These are phyloP conservation scores for Mortierella hygrophila DNA, from an alignment of 192 early-diverging fungal genomes.

Conservation along the genomic window DNA sequence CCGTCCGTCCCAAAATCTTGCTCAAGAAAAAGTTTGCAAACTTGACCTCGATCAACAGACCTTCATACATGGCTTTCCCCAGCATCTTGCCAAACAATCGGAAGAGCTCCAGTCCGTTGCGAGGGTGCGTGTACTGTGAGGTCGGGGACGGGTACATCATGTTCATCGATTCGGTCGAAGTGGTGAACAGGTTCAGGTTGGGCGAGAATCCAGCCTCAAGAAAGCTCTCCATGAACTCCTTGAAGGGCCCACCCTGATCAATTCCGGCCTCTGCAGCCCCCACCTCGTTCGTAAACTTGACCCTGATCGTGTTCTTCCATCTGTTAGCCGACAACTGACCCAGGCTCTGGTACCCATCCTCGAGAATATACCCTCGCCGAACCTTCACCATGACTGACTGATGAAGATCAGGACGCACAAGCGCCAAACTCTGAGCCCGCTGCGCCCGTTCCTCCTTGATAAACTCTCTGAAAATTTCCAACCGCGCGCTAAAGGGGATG, in stretches of 20 bases:
- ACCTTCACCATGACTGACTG: conserved; percentile 62
- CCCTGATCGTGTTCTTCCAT: conserved; percentile 64
- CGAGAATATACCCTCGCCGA: conserved; percentile 73
- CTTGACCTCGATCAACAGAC: conserved; percentile 69
- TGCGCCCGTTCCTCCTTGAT: conserved; percentile 70
- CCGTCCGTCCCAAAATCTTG: conserved; percentile 67
- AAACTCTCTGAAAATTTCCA: conserved; percentile 87
- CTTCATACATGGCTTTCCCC: conserved; percentile 76
- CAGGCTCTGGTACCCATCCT: conserved; percentile 76
- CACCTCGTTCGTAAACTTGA: conserved; percentile 65
- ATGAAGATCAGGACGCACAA: conserved; percentile 41
- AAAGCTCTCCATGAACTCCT: conserved; percentile 71
- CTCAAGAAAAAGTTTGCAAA: conserved; percentile 72
- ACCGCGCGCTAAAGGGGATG: conserved; percentile 86
- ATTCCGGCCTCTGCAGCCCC: conserved; percentile 80
- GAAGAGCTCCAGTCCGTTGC: conserved; percentile 58
- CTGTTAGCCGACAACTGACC: conserved; percentile 56
- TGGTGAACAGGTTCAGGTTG: conserved; percentile 62
- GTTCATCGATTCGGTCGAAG: conserved; percentile 58
- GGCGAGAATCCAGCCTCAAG: conserved; percentile 67
- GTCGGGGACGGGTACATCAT: conserved; percentile 63
- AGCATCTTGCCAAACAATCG: conserved; percentile 71
- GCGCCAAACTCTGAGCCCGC: conserved; percentile 17
- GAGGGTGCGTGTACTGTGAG: conserved; percentile 48
- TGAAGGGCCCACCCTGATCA: conserved; percentile 89